A percentile compares a stretch with the other conserved stretches of the same genome.
Conservation (phyloP, 305 asterid genomes). For the Rubia balearica region DNA sequence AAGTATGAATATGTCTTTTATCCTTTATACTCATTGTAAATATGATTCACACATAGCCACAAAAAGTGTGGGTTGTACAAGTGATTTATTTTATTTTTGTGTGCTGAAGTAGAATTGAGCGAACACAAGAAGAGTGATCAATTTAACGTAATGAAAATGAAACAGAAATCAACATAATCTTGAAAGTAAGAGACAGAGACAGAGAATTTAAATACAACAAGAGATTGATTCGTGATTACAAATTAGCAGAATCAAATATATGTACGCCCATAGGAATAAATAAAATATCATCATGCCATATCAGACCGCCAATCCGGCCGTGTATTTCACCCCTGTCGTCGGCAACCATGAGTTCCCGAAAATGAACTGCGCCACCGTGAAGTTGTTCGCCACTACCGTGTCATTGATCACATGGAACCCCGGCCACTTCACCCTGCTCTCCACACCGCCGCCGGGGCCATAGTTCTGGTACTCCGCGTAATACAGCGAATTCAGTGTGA, state of each 20-base stretch:
- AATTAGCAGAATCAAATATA: background rate
- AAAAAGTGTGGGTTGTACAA: too few relatives aligned
- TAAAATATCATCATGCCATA: background rate
- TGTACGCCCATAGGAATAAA: conserved; percentile 1
- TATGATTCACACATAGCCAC: too few relatives aligned
- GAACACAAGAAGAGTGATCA: background rate
- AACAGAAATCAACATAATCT: background rate
- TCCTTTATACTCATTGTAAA: too few relatives aligned
- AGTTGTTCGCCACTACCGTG: conserved; percentile 39
- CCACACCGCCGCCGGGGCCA: conserved; percentile 60
- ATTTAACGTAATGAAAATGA: background rate
- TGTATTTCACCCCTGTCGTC: conserved; percentile 57
- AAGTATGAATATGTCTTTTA: too few relatives aligned
- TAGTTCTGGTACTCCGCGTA: conserved; percentile 58
- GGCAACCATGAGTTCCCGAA: conserved; percentile 71
- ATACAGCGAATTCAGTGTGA: conserved; percentile 45
- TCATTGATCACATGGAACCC: conserved; percentile 48
- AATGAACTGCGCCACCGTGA: conserved; percentile 61
- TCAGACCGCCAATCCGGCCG: conserved; percentile 45
- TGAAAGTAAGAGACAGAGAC: background rate
- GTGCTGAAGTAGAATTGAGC: too few relatives aligned
- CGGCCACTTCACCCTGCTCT: conserved; percentile 57
- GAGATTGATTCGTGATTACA: background rate
- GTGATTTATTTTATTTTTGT: too few relatives aligned
- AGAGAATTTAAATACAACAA: background rate